A percentile compares a stretch with the other conserved stretches of the same genome.
Evolutionary conservation across 2,329 filamentous ascomycete species (phyloP).

Genomic region (Pseudogymnoascus sp.): DNA sequence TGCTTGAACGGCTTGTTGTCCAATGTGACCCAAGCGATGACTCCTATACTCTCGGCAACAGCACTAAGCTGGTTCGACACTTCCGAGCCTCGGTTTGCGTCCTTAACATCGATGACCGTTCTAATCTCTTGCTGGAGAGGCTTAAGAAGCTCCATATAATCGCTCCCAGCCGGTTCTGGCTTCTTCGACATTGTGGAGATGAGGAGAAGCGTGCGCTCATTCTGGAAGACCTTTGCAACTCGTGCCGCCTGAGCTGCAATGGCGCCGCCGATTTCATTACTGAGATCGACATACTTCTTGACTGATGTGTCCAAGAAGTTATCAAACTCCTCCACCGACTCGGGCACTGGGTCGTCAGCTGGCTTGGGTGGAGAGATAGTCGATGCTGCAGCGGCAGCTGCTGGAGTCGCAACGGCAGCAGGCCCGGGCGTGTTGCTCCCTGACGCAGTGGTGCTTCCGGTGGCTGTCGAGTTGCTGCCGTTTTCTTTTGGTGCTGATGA

Average conservation of each 20-base stretch:
- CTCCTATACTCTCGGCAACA: constrained; percentile 82
- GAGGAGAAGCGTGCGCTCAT: constrained; percentile 79
- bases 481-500: constrained; percentile 42
- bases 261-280: constrained; percentile 66
- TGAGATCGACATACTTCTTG: constrained; percentile 67
- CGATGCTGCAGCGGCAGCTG: constrained; percentile 37
- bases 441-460: constrained; percentile 26
- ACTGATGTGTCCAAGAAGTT: constrained; percentile 65
- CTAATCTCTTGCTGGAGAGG: constrained; percentile 78
- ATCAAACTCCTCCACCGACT: constrained; percentile 83
- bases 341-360: constrained; percentile 53
- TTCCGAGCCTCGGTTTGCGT: constrained; percentile 66
- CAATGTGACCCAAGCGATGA: constrained; percentile 83
- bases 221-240: constrained; percentile 61
- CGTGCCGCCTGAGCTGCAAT: constrained; percentile 65
- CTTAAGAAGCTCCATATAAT: constrained; percentile 71
- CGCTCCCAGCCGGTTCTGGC: constrained; percentile 57
- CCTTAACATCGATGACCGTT: constrained; percentile 70
- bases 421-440: constrained; percentile 14
- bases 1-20: constrained; percentile 77
- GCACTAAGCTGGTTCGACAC: constrained; percentile 76
- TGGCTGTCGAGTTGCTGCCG: constrained; percentile 31
- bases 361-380: constrained; percentile 30
- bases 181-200: constrained; percentile 89
- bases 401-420: constrained; percentile 28